Evolutionary conservation across 345 rosid genomes (phyloP).

Genomic region (Microcos paniculata): DNA sequence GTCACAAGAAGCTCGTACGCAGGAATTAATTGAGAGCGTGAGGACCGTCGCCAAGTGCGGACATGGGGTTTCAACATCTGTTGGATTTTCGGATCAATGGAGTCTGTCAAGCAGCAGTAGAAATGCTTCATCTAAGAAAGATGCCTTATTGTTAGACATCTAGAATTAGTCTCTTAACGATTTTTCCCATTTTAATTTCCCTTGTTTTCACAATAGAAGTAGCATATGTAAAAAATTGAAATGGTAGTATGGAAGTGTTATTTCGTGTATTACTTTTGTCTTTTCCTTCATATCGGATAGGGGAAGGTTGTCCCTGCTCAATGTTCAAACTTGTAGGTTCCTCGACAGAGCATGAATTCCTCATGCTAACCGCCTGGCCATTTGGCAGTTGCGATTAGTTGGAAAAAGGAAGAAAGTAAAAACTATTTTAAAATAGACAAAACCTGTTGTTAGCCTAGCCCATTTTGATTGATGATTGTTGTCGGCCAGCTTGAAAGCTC

Average conservation of each 20-base stretch:
- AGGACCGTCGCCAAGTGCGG: conserved; percentile 75
- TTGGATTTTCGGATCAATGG: conserved; percentile 49
- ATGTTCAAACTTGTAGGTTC: not conserved
- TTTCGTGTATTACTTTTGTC: too few species aligned
- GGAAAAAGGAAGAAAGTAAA: too few species aligned
- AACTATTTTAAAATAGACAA: not conserved
- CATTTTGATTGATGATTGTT: not conserved
- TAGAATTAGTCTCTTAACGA: not conserved
- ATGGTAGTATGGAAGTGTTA: too few species aligned
- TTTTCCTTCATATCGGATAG: too few species aligned
- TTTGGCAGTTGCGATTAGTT: not conserved
- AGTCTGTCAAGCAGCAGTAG: conserved; percentile 49
- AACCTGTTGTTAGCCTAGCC: not conserved
- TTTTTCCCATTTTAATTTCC: not conserved
- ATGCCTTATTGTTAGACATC: conserved; percentile 14
- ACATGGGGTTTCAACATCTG: conserved; percentile 33
- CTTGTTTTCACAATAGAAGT: too few species aligned
- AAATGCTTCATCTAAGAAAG: conserved; percentile 35
- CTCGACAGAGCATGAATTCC: not conserved
- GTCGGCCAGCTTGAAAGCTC: not conserved
- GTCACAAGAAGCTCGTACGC: conserved; percentile 58
- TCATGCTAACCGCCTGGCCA: not conserved
- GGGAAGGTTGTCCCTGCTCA: not conserved
- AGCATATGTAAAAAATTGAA: too few species aligned
- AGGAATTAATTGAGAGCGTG: conserved; percentile 72